phyloP scores from a whole-genome alignment of 345 rosid genomes.

The Excoecaria cochinchinensis region DNA sequence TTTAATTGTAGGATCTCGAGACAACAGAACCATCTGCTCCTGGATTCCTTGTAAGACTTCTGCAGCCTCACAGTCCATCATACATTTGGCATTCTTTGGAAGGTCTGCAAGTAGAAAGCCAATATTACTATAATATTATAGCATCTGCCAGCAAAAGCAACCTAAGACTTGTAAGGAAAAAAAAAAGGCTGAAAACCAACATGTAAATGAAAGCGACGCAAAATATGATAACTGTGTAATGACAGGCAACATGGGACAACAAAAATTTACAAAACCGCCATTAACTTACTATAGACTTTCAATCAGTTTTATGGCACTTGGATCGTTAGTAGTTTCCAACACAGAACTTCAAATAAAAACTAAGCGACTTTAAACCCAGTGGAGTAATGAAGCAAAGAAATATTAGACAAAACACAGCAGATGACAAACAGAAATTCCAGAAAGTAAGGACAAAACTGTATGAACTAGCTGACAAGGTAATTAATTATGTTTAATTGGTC shows the following conservation, averaged over 20 bases:
- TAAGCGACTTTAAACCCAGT: no score
- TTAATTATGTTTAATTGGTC: neutral
- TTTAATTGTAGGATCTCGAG: slow-evolving; percentile 73
- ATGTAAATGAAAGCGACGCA: neutral
- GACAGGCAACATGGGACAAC: neutral
- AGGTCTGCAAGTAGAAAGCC: slow-evolving; percentile 48
- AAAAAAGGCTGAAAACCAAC: neutral
- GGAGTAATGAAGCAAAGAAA: no score
- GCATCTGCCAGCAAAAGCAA: neutral
- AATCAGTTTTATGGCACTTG: neutral
- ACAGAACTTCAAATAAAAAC: neutral
- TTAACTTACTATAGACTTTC: neutral
- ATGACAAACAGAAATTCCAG: neutral
- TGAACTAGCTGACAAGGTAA: neutral
- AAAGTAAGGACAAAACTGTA: no score
- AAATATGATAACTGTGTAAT: neutral
- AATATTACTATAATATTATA: neutral
- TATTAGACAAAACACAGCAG: neutral
- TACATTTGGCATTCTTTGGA: slow-evolving; percentile 64
- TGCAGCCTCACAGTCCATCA: slow-evolving; percentile 91
- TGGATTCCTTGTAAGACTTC: slow-evolving; percentile 64
- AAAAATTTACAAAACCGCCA: neutral
- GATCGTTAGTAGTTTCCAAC: neutral
- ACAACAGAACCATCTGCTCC: slow-evolving; percentile 69
- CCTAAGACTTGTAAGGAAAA: neutral